Evolutionary conservation across 805 yeast species (phyloP).

Genomic region (Monosporozyma yasuniensis): DNA sequence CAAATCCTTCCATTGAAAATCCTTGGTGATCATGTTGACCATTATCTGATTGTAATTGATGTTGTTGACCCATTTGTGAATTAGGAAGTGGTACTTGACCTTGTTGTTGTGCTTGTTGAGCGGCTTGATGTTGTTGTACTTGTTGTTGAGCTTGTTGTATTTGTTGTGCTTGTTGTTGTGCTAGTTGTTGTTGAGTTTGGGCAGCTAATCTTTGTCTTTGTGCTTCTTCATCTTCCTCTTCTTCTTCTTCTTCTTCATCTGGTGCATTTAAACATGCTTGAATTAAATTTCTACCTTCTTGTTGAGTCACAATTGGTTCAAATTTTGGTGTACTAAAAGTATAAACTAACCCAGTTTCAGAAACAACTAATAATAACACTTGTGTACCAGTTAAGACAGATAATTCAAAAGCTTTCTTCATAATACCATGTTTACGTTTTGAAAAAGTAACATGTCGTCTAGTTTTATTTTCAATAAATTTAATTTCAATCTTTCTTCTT

Average conservation of each 20-base stretch:
- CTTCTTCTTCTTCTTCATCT: constrained; percentile 71
- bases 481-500: constrained; percentile 89
- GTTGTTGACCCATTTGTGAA: neutral
- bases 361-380: constrained; percentile 85
- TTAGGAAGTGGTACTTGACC: constrained; percentile 5
- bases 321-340: constrained; percentile 98
- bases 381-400: constrained; percentile 97
- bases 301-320: constrained; percentile 94
- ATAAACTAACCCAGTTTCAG: constrained; percentile 97
- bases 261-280: constrained; percentile 97
- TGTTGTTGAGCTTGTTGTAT: constrained; percentile 4
- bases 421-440: constrained; percentile 96
- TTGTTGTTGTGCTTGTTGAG: constrained; percentile 7
- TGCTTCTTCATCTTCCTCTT: constrained; percentile 38
- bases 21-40: constrained; percentile 21
- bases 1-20: constrained; percentile 28
- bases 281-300: constrained; percentile 93
- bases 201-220: constrained; percentile 17
- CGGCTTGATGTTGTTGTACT: constrained; percentile 4
- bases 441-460: constrained; percentile 97
- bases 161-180: neutral
- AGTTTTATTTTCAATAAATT: constrained; percentile 94
- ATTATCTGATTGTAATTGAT: neutral
- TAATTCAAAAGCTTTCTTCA: constrained; percentile 98
- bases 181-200: neutral